Percentiles rank a stretch among this genome's conserved stretches.
phyloP scores from a whole-genome alignment of 768 basidiomycete genomes.

The Mycena maculata region DNA sequence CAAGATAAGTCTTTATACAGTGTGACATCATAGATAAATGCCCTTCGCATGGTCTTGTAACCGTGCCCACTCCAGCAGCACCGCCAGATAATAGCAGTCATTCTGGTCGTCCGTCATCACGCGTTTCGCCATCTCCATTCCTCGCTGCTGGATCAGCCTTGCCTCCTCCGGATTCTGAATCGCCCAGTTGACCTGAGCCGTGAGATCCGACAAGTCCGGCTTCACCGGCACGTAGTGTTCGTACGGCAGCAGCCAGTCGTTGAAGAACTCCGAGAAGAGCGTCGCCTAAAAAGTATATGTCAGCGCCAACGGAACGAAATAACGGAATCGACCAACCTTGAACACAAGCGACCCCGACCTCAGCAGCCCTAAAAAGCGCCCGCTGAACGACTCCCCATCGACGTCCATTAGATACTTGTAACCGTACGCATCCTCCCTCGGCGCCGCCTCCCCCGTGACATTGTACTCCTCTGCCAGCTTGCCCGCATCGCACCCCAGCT shows the following conservation, averaged over 20 bases:
- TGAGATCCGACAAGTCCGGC: not conserved
- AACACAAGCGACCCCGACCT: constrained; percentile 14
- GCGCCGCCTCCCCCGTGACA: not conserved
- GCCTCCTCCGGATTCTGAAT: not conserved
- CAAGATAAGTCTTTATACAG: too few species aligned
- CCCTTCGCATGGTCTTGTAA: not conserved
- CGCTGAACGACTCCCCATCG: constrained; percentile 16
- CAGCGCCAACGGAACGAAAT: not conserved
- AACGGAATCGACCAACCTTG: not conserved
- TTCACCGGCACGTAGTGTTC: not conserved
- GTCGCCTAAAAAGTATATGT: not conserved
- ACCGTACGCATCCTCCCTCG: not conserved
- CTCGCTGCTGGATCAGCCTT: not conserved
- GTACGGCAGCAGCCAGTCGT: constrained; percentile 4
- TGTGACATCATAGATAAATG: too few species aligned
- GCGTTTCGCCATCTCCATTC: not conserved
- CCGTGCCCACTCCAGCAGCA: not conserved
- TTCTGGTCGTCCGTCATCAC: not conserved
- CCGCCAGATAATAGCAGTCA: not conserved
- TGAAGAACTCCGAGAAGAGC: not conserved
- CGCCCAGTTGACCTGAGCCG: not conserved
- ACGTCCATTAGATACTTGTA: constrained; percentile 16
- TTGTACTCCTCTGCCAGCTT: not conserved
- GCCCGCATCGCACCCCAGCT: not conserved
- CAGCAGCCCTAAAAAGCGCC: not conserved